A percentile compares a stretch with the other conserved stretches of the same genome.
Conservation (phyloP, 441 rosid species). For the Pelargonium citronellum region DNA sequence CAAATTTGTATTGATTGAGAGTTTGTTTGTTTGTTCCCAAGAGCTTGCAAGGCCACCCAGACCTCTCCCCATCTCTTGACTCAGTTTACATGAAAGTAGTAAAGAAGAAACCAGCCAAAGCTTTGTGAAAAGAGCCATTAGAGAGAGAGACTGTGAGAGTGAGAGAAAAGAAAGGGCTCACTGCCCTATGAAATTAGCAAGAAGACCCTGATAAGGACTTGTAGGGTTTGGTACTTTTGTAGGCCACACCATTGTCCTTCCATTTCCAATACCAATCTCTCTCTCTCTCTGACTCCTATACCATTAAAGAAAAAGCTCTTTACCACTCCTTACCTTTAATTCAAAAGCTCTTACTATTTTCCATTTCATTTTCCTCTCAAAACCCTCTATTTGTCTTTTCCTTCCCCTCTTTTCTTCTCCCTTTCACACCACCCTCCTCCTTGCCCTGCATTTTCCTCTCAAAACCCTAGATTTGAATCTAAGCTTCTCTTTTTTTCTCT, state of each 20-base stretch:
- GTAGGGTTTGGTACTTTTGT: constrained; percentile 7
- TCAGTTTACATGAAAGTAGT: neutral
- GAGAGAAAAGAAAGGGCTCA: neutral
- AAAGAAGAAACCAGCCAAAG: constrained; percentile 4
- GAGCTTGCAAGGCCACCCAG: neutral
- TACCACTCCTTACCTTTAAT: constrained; percentile 31
- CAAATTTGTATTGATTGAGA: neutral
- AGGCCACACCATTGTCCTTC: constrained; percentile 7
- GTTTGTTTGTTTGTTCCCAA: neutral
- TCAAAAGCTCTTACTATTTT: constrained; percentile 30
- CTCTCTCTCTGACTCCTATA: constrained; percentile 4
- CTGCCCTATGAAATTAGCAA: constrained; percentile 3
- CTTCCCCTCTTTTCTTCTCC: constrained; percentile 15
- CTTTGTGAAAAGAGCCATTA: neutral
- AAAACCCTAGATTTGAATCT: constrained; percentile 61
- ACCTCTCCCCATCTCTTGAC: neutral
- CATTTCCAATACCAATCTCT: constrained; percentile 1
- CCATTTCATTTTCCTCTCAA: constrained; percentile 21
- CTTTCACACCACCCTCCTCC: constrained; percentile 23
- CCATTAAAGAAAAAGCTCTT: constrained; percentile 24
- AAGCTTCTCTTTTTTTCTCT: constrained; percentile 27
- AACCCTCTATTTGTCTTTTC: constrained; percentile 24
- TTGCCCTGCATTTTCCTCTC: constrained; percentile 36
- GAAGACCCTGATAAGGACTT: constrained; percentile 5
- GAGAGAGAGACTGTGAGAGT: neutral